Percentiles rank a stretch among this genome's conserved stretches.
Conservation (phyloP, 352 stramenopile genomes). For the Pythium rishiriense region DNA sequence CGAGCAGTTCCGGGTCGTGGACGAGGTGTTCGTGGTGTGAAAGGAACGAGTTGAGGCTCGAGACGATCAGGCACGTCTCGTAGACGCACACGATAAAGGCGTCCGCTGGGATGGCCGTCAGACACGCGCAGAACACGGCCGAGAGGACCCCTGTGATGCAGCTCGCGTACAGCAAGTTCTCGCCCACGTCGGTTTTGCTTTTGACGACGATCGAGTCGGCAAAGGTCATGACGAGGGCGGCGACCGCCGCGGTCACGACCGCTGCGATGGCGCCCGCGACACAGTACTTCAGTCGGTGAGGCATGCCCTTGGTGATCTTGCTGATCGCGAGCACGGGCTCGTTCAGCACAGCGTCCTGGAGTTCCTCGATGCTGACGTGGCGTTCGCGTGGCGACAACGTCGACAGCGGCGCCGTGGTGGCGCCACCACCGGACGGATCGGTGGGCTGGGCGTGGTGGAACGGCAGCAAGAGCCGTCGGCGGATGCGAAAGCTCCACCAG, state of each 20-base stretch:
- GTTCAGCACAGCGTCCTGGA: conserved; percentile 17
- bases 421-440: neutral
- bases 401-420: neutral
- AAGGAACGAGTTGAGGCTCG: conserved; percentile 62
- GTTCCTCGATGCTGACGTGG: conserved; percentile 4
- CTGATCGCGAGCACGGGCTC: conserved; percentile 7
- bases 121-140: conserved; percentile 40
- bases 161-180: conserved; percentile 34
- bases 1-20: conserved; percentile 46
- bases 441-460: conserved; percentile 22
- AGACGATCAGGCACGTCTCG: conserved; percentile 50
- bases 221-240: conserved; percentile 5
- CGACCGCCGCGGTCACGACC: conserved; percentile 5
- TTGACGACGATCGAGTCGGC: conserved; percentile 19
- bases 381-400: neutral
- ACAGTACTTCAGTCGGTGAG: conserved; percentile 2
- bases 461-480: conserved; percentile 39
- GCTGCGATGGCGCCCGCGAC: neutral
- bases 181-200: conserved; percentile 14
- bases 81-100: conserved; percentile 50
- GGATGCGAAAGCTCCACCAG: conserved; percentile 67
- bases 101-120: conserved; percentile 41
- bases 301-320: conserved; percentile 2
- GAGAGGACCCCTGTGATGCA: conserved; percentile 30
- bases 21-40: conserved; percentile 43